Conservation (phyloP, 495 filamentous ascomycete species). For the Cenococcum geophilum region DNA sequence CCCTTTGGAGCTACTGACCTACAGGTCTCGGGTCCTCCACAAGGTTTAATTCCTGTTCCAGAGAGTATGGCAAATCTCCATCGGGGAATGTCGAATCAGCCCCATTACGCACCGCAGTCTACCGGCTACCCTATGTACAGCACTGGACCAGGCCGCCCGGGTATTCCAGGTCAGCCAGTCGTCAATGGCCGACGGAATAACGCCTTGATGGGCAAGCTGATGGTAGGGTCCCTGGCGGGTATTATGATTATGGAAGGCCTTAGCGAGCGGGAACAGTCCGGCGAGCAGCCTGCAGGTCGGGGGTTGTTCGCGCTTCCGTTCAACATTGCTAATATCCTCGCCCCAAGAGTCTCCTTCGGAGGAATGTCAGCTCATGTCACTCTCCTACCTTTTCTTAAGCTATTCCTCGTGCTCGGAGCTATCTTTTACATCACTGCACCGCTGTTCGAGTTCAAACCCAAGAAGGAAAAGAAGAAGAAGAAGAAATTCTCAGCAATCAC, state of each 20-base stretch:
- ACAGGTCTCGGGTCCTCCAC: conserved; percentile 34
- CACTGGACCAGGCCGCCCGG: conserved; percentile 10
- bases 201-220: conserved; percentile 61
- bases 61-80: conserved; percentile 69
- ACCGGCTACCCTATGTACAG: conserved; percentile 23
- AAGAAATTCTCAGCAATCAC: conserved; percentile 36
- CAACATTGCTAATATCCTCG: conserved; percentile 35
- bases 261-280: conserved; percentile 50
- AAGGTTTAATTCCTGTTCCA: conserved; percentile 71
- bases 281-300: conserved; percentile 54
- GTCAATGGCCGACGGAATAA: conserved; percentile 28
- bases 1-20: conserved; percentile 20
- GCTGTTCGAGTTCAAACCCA: conserved; percentile 56
- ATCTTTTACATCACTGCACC: conserved; percentile 63
- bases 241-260: conserved; percentile 85
- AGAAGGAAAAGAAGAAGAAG: conserved; percentile 41
- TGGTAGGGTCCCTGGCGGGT: conserved; percentile 86
- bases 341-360: conserved; percentile 18
- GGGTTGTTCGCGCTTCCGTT: conserved; percentile 66
- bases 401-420: conserved; percentile 57
- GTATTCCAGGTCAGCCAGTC: conserved; percentile 18
- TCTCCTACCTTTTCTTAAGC: conserved; percentile 45
- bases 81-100: conserved; percentile 34
- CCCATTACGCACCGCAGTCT: conserved; percentile 23
- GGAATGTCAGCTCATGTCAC: conserved; percentile 20